Evolutionary conservation across 345 rosid species (phyloP), one percentile per base, ranked within the genome.

Genomic region (Hirschfeldia incana): DNA sequence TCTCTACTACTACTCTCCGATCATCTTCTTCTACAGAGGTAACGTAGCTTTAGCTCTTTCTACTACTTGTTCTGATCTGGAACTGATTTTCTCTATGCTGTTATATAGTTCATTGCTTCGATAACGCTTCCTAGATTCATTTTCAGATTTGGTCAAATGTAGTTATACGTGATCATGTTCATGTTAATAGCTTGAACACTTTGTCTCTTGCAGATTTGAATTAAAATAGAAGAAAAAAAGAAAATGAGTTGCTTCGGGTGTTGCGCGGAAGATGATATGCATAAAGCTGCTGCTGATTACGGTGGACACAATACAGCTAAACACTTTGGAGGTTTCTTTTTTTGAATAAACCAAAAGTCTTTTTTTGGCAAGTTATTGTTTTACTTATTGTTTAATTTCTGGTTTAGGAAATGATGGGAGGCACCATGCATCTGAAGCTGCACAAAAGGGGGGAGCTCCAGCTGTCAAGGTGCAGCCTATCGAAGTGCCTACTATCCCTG

Each of bases 161-260:
- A 21, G 21, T 21, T 21, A 21, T 21, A 21, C 21, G 21, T 21
- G 21, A 21, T 21, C 21, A 21, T 21, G 21, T 21, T 21, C 21
- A 21, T 21, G 21, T 21, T 21, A 21, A 21, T 21, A 21, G 21
- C 21, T 21, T 21, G 21, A 21, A 21, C 32, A 65, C 11, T 66
- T 13, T 5, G 8, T 1, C 26, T 4, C 4, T 59, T 57, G 67
- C n/a, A 71, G 72, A 42, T 42, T 2, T 6, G 49, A 42, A 63
- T 80, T 21, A 21, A 76, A 4, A 46, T 13, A 13, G 1, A 46
- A 9, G n/a, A 44, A 11, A 8, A 8, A 1, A 81, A 86, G 79
- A 64, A 60, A 69, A 95, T 95, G 98, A 80, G 97, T 69, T 93
- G 98, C 82, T 93, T 95, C 61, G 67, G 91, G 60, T 91, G 99